Evolutionary conservation across 1,139 yeast species (phyloP).

Genomic region (Yamadazyma songkhlaensis): DNA sequence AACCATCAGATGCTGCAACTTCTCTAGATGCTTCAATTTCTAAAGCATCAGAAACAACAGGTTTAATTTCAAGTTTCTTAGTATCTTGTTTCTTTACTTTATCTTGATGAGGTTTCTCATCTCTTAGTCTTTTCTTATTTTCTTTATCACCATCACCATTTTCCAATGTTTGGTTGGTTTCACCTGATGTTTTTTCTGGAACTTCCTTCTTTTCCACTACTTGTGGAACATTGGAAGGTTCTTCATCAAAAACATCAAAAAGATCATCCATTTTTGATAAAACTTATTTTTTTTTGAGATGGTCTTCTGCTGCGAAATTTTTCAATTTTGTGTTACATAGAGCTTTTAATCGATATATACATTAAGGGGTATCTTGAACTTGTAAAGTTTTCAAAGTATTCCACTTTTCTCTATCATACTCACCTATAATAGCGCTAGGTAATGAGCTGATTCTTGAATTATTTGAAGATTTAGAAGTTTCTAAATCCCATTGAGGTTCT

Average conservation of each 20-base stretch:
- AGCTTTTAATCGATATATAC: neutral
- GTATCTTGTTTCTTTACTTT: conserved; percentile 16
- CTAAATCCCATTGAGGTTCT: conserved; percentile 34
- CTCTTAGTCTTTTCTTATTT: conserved; percentile 8
- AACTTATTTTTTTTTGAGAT: conserved; percentile 12
- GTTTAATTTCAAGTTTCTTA: conserved; percentile 37
- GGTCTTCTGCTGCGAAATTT: conserved; percentile 5
- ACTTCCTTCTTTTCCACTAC: conserved; percentile 17
- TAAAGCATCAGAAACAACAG: conserved; percentile 84
- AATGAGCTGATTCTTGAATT: conserved; percentile 46
- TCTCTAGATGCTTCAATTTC: conserved; percentile 92
- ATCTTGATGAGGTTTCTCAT: conserved; percentile 11
- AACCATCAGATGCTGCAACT: conserved; percentile 76
- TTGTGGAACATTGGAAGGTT: conserved; percentile 39
- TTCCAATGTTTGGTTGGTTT: conserved; percentile 2
- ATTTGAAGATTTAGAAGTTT: conserved; percentile 35
- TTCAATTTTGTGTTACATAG: too few relatives aligned
- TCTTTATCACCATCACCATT: conserved; percentile 7
- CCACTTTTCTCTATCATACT: conserved; percentile 68
- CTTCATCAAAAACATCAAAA: conserved; percentile 67
- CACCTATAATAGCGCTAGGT: conserved; percentile 61
- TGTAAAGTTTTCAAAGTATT: conserved; percentile 41
- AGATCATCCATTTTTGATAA: conserved; percentile 45
- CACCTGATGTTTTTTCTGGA: conserved; percentile 16
- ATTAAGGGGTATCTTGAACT: conserved; percentile 1